Evolutionary conservation across 1,139 yeast species (phyloP), one percentile per base, ranked within the genome.

Genomic region (Yamadazyma conglobata): DNA sequence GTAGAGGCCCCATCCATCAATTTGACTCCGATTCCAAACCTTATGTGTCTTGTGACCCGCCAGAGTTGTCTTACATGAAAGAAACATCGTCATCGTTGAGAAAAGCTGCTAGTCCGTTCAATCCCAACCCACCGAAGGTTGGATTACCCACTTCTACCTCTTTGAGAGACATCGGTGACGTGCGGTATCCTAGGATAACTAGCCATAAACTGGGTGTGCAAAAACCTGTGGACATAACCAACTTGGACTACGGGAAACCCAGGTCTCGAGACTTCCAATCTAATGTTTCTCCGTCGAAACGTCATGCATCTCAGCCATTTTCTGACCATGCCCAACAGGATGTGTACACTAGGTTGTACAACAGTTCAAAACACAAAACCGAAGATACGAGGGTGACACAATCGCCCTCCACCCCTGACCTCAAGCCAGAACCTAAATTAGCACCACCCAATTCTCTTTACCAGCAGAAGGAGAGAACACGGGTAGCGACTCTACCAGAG

Each of bases 401-500:
- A n/a, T n/a, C n/a, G n/a, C n/a, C n/a, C n/a, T n/a, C n/a, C n/a
- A n/a, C n/a, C n/a, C n/a, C n/a, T n/a, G n/a, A n/a, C n/a, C n/a
- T n/a, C n/a, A n/a, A n/a, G n/a, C n/a, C n/a, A n/a, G n/a, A n/a
- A n/a, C n/a, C n/a, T n/a, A n/a, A n/a, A n/a, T n/a, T n/a, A n/a
- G n/a, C n/a, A n/a, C n/a, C n/a, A n/a, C n/a, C n/a, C n/a, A n/a
- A n/a, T n/a, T n/a, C n/a, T n/a, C n/a, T n/a, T n/a, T n/a, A n/a
- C n/a, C n/a, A 9, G 9, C 8, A 17, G 19, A 17, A 17, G 9
- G 19, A 17, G 9, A 6, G 19, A 6, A 6, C 6, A 17, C 6
- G 9, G 9, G 40, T 56, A 4, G 29, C 33, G 5, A 28, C 43
- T 3, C 33, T 54, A n/a, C 15, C 16, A 3, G 53, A 56, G 12